Conservation (phyloP, 2,329 filamentous ascomycete species). For the Aspergillus vadensis region DNA sequence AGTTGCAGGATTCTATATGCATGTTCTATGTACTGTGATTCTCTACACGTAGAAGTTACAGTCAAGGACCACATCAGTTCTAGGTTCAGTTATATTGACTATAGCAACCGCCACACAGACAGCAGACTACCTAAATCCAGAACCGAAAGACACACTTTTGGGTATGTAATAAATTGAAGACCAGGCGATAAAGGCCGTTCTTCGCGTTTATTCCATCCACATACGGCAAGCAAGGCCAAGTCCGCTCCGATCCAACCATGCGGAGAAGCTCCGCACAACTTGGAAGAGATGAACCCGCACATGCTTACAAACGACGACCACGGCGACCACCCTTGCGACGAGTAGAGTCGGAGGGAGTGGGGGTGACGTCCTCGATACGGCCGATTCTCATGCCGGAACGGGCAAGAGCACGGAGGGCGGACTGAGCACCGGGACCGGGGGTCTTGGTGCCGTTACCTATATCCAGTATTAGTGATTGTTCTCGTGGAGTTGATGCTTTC, state of each 20-base stretch:
- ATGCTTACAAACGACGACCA: constrained; percentile 97
- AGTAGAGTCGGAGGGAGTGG: constrained; percentile 98
- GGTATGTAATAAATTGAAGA: constrained; percentile 50
- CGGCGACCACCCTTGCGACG: constrained; percentile 99
- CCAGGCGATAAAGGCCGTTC: constrained; percentile 56
- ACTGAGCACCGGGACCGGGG: constrained; percentile 97
- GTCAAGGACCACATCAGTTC: constrained; percentile 14
- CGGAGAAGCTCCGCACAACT: constrained; percentile 28
- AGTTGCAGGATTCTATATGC: no score
- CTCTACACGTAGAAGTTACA: background rate
- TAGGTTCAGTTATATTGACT: constrained; percentile 23
- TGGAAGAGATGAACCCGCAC: constrained; percentile 35
- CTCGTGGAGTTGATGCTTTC: background rate
- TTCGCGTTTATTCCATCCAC: constrained; percentile 56
- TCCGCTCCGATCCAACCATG: constrained; percentile 34
- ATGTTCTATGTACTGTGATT: background rate
- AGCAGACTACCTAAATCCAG: constrained; percentile 29
- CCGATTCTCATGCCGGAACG: constrained; percentile 99
- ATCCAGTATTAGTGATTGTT: constrained; percentile 8
- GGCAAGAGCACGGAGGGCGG: constrained; percentile 95
- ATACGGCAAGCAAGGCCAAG: constrained; percentile 36
- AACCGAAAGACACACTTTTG: constrained; percentile 33
- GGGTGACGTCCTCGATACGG: constrained; percentile 99
- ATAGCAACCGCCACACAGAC: constrained; percentile 25
- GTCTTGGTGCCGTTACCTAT: constrained; percentile 99